Evolutionary conservation across 108 stramenopile species (phyloP), one percentile per base, ranked within the genome.

Genomic region (Epipyxis sp.): DNA sequence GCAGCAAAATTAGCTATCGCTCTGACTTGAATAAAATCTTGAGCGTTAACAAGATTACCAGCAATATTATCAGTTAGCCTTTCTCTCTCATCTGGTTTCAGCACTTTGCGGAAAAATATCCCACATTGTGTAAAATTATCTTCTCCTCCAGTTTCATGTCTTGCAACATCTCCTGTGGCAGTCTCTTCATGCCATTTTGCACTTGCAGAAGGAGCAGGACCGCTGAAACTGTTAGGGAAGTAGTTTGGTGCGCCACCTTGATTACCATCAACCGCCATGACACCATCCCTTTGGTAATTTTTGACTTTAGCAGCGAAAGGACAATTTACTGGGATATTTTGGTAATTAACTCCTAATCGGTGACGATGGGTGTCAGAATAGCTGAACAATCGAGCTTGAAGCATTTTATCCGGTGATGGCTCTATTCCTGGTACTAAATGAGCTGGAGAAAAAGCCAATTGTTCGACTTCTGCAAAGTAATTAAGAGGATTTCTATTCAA

Each of bases 401-500:
- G 84, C 88, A 90, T 89, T 77, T 88, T 89, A 82, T 90, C 90
- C 34, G 90, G 90, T 29, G 88, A 89, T n/a, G 87, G 87, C 59
- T 89, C 88, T n/a, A 90, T 87, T 13, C 90, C 90, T 6, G 90
- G 90, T 40, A 90, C 71, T 84, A 90, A 83, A 86, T 90, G 87
- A 54, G 84, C 57, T 42, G 90, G 90, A 27, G 88, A 81, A 82
- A 89, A 90, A 35, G 90, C 90, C 59, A 88, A 50, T 67, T 90
- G 90, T 78, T 90, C 90, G 45, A 90, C 85, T 86, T 90, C 85
- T 1, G 88, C 88, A 76, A 88, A 89, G 87, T 90, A 90, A 76
- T 89, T 85, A 40, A 80, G 59, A 34, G 90, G 88, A 79, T 90
- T 90, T 43, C 88, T 76, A 83, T 90, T 89, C 42, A 90, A 84